phyloP scores from a whole-genome alignment of 1,139 yeast genomes.

The Scheffersomyces stambukii region DNA sequence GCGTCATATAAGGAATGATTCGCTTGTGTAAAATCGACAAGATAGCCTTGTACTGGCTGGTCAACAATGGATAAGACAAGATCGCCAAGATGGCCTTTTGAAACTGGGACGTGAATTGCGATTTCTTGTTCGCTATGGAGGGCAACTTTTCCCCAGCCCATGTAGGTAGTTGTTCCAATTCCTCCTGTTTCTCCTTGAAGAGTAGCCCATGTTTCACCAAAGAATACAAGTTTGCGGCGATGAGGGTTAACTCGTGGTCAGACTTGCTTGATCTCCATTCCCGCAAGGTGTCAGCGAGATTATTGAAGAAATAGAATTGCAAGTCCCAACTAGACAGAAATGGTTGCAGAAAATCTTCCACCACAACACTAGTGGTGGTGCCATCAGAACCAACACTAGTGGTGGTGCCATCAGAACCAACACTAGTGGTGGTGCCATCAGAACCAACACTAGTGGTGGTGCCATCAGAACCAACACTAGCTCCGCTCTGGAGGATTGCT shows the following conservation, averaged over 20 bases:
- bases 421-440: constrained; percentile 45
- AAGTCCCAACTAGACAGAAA: constrained; percentile 56
- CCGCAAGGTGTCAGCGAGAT: constrained; percentile 17
- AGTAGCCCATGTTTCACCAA: constrained; percentile 29
- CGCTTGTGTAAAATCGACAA: constrained; percentile 75
- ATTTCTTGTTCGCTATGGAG: constrained; percentile 47
- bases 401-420: constrained; percentile 43
- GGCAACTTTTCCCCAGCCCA: constrained; percentile 40
- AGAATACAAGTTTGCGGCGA: constrained; percentile 39
- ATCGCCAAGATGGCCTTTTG: constrained; percentile 65
- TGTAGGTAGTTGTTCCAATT: constrained; percentile 29
- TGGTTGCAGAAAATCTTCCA: constrained; percentile 56
- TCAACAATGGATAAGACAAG: constrained; percentile 45
- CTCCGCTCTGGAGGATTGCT: constrained; percentile 42
- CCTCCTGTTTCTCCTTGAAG: constrained; percentile 14
- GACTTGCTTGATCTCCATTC: constrained; percentile 18
- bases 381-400: constrained; percentile 42
- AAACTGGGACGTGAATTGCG: constrained; percentile 59
- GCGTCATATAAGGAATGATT: constrained; percentile 73
- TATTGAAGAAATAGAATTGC: constrained; percentile 57
- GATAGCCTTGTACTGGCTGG: constrained; percentile 65
- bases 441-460: constrained; percentile 35
- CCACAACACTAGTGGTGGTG: constrained; percentile 47
- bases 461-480: constrained; percentile 42
- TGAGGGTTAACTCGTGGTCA: constrained; percentile 15